A percentile compares a stretch with the other conserved stretches of the same genome.
Conservation (phyloP, 139 green algal species). For the Micractinium conductrix region DNA sequence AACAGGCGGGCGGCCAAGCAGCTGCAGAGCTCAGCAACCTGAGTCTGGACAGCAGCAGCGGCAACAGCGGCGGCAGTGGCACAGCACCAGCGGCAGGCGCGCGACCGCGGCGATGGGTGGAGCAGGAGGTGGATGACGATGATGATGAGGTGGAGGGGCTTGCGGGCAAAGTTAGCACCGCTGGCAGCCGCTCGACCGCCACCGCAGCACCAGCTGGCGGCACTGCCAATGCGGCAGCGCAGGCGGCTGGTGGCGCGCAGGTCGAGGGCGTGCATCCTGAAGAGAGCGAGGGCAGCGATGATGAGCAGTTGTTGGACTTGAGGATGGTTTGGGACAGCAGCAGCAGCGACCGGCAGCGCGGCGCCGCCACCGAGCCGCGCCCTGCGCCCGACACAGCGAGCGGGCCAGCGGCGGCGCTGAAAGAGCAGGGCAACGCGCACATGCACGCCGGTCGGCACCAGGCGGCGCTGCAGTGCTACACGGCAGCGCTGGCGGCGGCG, state of each 20-base stretch:
- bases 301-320: not conserved
- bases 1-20: too few species aligned
- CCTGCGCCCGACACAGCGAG: not conserved
- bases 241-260: too few species aligned
- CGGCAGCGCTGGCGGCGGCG: not conserved
- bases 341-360: conserved; percentile 10
- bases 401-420: conserved; percentile 11
- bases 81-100: not conserved
- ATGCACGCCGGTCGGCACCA: not conserved
- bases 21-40: too few species aligned
- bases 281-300: not conserved
- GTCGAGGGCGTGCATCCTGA: too few species aligned
- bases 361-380: not conserved
- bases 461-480: conserved; percentile 14
- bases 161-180: not conserved
- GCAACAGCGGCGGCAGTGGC: not conserved
- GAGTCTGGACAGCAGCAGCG: not conserved
- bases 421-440: conserved; percentile 27
- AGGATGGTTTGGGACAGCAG: conserved; percentile 39
- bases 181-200: not conserved
- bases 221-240: too few species aligned
- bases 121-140: not conserved
- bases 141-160: conserved; percentile 28
- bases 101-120: not conserved
- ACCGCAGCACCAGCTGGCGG: not conserved